Conservation (phyloP, 441 rosid species). For the Biscutella auriculata region DNA sequence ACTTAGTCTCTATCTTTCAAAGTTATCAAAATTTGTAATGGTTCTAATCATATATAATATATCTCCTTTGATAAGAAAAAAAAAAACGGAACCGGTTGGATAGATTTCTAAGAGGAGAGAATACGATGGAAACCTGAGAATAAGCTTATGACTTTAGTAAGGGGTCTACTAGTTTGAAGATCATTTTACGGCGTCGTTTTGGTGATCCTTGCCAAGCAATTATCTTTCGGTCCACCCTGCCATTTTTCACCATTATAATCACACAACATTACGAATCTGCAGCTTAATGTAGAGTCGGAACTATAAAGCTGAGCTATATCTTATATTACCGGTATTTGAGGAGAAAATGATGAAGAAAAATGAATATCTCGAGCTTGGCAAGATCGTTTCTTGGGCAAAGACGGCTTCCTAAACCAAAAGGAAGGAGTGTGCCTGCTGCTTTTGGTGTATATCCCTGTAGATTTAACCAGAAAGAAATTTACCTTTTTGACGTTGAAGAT, state of each 20-base stretch:
- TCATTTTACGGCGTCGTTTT: slow-evolving; percentile 9
- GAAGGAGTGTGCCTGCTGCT: slow-evolving; percentile 60
- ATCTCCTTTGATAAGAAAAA: too few relatives aligned
- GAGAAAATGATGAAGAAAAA: slow-evolving; percentile 76
- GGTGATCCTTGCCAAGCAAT: slow-evolving; percentile 25
- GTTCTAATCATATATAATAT: too few relatives aligned
- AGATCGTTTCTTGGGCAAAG: slow-evolving; percentile 86
- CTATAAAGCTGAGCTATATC: not conserved
- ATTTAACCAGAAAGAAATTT: not conserved
- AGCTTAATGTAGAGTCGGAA: not conserved
- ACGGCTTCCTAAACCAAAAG: slow-evolving; percentile 80
- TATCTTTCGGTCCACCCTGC: slow-evolving; percentile 37
- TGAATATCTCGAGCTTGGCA: slow-evolving; percentile 70
- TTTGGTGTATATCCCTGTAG: slow-evolving; percentile 38
- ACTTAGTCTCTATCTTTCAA: too few relatives aligned
- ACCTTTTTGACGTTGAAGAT: not conserved
- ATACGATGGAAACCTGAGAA: slow-evolving; percentile 1
- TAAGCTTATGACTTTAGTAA: not conserved
- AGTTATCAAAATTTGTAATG: too few relatives aligned
- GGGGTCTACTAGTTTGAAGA: slow-evolving; percentile 2
- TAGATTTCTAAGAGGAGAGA: not conserved
- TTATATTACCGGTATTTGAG: slow-evolving; percentile 38
- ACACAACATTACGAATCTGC: not conserved
- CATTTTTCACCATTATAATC: not conserved
- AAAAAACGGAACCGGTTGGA: slow-evolving; percentile 1